Evolutionary conservation across 2,329 filamentous ascomycete genomes (phyloP).

Genomic region (Fusarium marasasianum): DNA sequence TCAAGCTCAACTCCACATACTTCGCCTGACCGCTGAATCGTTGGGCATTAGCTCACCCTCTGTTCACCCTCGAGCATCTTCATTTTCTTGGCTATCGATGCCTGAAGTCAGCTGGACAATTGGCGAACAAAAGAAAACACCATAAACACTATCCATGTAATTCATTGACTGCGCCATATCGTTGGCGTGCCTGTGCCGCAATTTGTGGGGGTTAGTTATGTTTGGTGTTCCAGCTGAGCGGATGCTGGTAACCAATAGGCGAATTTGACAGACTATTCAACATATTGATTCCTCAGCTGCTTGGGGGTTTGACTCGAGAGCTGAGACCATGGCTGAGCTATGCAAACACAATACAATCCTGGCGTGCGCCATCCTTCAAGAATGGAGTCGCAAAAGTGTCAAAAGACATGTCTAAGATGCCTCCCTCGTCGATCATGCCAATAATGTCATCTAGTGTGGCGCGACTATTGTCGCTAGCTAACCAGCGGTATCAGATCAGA

Average conservation of each 20-base stretch:
- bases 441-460: slow-evolving; percentile 14
- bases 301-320: neutral
- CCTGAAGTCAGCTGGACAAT: neutral
- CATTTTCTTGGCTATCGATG: slow-evolving; percentile 2
- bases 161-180: slow-evolving; percentile 13
- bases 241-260: slow-evolving; percentile 39
- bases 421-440: neutral
- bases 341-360: neutral
- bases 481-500: slow-evolving; percentile 25
- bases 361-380: neutral
- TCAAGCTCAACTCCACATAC: slow-evolving; percentile 20
- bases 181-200: slow-evolving; percentile 12
- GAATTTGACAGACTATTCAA: slow-evolving; percentile 5
- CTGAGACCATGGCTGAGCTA: neutral
- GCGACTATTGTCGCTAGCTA: slow-evolving; percentile 14
- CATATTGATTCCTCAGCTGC: slow-evolving; percentile 2
- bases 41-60: slow-evolving; percentile 16
- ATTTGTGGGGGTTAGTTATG: slow-evolving; percentile 19
- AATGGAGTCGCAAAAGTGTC: neutral
- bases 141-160: slow-evolving; percentile 9
- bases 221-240: slow-evolving; percentile 34
- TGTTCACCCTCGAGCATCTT: neutral
- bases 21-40: slow-evolving; percentile 6
- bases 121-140: slow-evolving; percentile 26
- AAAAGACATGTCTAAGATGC: slow-evolving; percentile 18